Conservation (phyloP, 2,329 filamentous ascomycete species). For the Neonectria faginata region DNA sequence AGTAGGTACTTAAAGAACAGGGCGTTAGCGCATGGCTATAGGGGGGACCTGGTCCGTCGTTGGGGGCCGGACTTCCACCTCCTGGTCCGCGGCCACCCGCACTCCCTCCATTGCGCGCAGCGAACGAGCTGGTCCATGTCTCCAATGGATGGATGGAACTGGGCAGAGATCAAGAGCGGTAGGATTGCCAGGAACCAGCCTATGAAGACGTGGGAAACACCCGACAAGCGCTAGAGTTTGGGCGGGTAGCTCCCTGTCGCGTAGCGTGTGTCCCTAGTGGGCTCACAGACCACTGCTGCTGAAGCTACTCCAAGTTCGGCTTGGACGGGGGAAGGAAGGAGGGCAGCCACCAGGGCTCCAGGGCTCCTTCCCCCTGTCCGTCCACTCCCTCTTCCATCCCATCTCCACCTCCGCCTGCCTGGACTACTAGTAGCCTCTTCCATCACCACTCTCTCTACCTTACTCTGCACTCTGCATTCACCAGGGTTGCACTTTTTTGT, state of each 20-base stretch:
- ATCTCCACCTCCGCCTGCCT: not conserved
- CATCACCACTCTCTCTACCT: not conserved
- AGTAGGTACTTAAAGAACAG: not conserved
- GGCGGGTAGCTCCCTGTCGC: slow-evolving; percentile 11
- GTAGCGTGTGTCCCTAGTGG: slow-evolving; percentile 30
- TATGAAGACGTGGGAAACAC: not conserved
- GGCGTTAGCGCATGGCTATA: slow-evolving; percentile 9
- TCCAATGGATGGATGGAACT: not conserved
- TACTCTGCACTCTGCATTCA: not conserved
- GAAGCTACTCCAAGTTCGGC: slow-evolving; percentile 39
- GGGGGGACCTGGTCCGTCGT: not conserved
- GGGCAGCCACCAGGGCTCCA: not conserved
- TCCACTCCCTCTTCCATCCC: too few species aligned
- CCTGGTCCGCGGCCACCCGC: not conserved
- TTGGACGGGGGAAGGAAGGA: slow-evolving; percentile 27
- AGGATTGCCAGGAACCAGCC: not conserved
- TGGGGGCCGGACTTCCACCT: not conserved
- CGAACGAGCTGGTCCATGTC: not conserved
- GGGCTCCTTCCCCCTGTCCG: too few species aligned
- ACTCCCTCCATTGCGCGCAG: not conserved
- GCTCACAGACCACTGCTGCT: slow-evolving; percentile 38
- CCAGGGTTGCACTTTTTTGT: not conserved
- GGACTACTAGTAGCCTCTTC: not conserved
- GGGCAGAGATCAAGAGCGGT: not conserved
- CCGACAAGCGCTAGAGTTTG: not conserved